Evolutionary conservation across 768 basidiomycete species (phyloP).

Genomic region (Suillus ampliporus): DNA sequence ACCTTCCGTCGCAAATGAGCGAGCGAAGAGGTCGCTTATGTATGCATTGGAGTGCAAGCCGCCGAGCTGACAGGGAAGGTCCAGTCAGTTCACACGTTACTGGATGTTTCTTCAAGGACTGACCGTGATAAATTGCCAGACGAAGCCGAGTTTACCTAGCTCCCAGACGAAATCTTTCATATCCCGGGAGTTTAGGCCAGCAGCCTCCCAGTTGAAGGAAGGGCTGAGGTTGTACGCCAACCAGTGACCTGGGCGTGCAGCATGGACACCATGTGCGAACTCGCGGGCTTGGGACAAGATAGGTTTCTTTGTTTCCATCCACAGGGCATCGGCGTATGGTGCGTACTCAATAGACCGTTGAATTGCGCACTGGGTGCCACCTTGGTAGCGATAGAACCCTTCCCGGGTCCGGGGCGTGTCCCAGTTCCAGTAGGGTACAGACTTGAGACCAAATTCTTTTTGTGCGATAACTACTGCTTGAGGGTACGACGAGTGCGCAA

Average conservation of each 20-base stretch:
- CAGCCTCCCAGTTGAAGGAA: conserved; percentile 94
- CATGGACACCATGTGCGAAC: conserved; percentile 89
- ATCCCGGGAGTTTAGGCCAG: conserved; percentile 82
- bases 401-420: conserved; percentile 93
- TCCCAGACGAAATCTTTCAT: conserved; percentile 93
- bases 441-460: conserved; percentile 75
- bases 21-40: conserved; percentile 92
- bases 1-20: conserved; percentile 88
- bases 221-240: conserved; percentile 95
- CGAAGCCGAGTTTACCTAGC: conserved; percentile 93
- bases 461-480: conserved; percentile 78
- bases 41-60: conserved; percentile 98
- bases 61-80: conserved; percentile 65
- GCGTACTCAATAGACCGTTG: conserved; percentile 92
- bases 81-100: conserved; percentile 15
- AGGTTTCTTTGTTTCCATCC: conserved; percentile 98
- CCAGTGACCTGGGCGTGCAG: conserved; percentile 88
- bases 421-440: conserved; percentile 92
- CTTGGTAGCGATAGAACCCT: conserved; percentile 97
- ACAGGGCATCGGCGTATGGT: conserved; percentile 89
- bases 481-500: conserved; percentile 71
- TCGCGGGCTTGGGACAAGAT: conserved; percentile 91
- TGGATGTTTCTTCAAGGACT: conserved; percentile 33
- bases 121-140: conserved; percentile 99
- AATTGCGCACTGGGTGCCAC: conserved; percentile 93